These are phyloP conservation scores for Bisporella sp. DNA, from an alignment of 2,329 filamentous ascomycete species.

Conservation along the genomic window DNA sequence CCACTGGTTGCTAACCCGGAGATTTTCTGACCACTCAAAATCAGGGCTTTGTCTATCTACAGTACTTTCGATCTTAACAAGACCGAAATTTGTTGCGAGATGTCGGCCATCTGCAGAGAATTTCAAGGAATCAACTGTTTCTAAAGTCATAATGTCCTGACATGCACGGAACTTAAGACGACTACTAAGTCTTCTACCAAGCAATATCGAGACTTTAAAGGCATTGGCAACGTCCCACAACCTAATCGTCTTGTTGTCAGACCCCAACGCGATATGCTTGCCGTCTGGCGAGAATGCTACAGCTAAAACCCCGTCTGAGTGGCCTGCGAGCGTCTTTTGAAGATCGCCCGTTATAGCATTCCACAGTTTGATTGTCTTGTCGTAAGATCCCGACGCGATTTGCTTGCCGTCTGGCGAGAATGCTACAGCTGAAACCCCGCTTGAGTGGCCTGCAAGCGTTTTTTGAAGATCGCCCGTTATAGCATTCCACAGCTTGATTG, in stretches of 20 bases:
- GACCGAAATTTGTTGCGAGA: constrained; percentile 11
- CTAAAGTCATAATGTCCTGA: constrained; percentile 3
- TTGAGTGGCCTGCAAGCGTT: neutral
- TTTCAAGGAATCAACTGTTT: constrained; percentile 4
- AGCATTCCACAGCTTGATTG: neutral
- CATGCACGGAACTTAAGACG: neutral
- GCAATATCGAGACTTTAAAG: constrained; percentile 1
- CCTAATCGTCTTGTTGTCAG: constrained; percentile 10
- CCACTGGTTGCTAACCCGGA: constrained; percentile 11
- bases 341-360: constrained; percentile 2
- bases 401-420: neutral
- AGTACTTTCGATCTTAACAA: constrained; percentile 9
- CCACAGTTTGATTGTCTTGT: constrained; percentile 2
- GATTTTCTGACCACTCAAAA: constrained; percentile 7
- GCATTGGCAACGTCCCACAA: constrained; percentile 5
- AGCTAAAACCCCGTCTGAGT: constrained; percentile 1
- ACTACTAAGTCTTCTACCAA: neutral
- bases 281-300: constrained; percentile 12
- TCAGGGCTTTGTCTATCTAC: constrained; percentile 5
- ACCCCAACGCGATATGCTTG: constrained; percentile 9
- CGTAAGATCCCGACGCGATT: constrained; percentile 8
- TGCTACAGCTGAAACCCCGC: neutral
- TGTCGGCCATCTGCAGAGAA: constrained; percentile 11
- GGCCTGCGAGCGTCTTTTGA: constrained; percentile 3
- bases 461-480: neutral